A percentile compares a stretch with the other conserved stretches of the same genome.
These are phyloP conservation scores for Penicillium glabrum DNA, from an alignment of 2,329 filamentous ascomycete genomes.

Conservation along the genomic window DNA sequence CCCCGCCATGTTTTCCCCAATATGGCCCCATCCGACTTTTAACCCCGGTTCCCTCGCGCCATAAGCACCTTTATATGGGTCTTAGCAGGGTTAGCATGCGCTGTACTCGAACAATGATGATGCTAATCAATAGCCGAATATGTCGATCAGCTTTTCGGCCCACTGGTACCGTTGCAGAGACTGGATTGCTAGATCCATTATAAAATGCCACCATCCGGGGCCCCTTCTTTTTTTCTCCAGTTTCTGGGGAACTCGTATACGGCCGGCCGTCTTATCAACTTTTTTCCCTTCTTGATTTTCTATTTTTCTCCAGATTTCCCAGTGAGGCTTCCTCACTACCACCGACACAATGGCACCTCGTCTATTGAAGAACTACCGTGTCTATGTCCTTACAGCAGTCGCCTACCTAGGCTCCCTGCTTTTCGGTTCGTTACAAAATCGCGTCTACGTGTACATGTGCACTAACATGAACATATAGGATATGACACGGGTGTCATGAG, in stretches of 20 bases:
- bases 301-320: neutral
- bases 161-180: slow-evolving; percentile 8
- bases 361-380: slow-evolving; percentile 45
- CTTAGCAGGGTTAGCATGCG: neutral
- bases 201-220: slow-evolving; percentile 10
- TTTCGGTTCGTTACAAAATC: slow-evolving; percentile 34
- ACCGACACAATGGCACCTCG: slow-evolving; percentile 14
- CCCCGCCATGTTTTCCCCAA: slow-evolving; percentile 19
- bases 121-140: slow-evolving; percentile 9
- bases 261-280: neutral
- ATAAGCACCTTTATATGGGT: neutral
- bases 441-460: neutral
- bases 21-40: slow-evolving; percentile 3
- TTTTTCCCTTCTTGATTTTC: neutral
- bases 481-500: slow-evolving; percentile 47
- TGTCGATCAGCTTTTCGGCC: neutral
- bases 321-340: neutral
- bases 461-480: slow-evolving; percentile 21
- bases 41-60: neutral
- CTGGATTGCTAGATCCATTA: slow-evolving; percentile 1
- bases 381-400: slow-evolving; percentile 46
- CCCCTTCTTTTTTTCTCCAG: neutral
- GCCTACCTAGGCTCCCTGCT: slow-evolving; percentile 46
- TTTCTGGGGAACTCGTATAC: slow-evolving; percentile 1
- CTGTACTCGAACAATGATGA: neutral